Evolutionary conservation across 2,329 filamentous ascomycete species (phyloP).

Genomic region (Fusarium sp.): DNA sequence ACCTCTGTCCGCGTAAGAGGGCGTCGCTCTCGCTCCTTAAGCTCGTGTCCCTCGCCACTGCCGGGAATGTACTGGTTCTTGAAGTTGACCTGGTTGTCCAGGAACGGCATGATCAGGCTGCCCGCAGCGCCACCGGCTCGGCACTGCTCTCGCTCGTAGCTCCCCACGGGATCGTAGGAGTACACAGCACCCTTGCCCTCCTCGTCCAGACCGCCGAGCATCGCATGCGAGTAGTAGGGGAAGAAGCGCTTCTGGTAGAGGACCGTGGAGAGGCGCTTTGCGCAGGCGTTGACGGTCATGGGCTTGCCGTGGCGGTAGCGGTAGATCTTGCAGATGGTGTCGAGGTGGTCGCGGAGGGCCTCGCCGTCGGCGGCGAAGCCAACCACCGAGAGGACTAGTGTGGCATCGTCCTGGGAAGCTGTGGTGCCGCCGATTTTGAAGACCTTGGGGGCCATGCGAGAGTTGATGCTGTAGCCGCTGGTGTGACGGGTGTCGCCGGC

Average conservation of each 20-base stretch:
- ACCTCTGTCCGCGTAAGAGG: constrained; percentile 82
- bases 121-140: constrained; percentile 92
- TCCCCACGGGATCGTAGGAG: constrained; percentile 97
- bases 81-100: constrained; percentile 99
- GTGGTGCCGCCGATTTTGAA: constrained; percentile 97
- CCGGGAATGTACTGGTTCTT: constrained; percentile 98
- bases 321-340: constrained; percentile 98
- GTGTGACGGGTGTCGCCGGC: constrained; percentile 97
- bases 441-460: constrained; percentile 93
- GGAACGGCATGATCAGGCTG: constrained; percentile 97
- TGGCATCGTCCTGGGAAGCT: constrained; percentile 86
- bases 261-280: constrained; percentile 94
- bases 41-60: constrained; percentile 85
- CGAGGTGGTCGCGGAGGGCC: constrained; percentile 92
- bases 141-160: constrained; percentile 97
- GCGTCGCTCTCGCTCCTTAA: constrained; percentile 79
- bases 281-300: constrained; percentile 95
- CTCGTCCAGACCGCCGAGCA: constrained; percentile 94
- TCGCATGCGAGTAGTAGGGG: constrained; percentile 97
- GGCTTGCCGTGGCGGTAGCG: constrained; percentile 97
- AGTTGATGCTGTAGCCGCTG: constrained; percentile 99
- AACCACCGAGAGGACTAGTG: constrained; percentile 92
- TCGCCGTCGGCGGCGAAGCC: constrained; percentile 96
- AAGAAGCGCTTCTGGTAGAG: constrained; percentile 99
- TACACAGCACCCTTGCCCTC: constrained; percentile 95